Base-by-base conservation (phyloP, 2,329 filamentous ascomycete species). In the Hypoxylon rubiginosum region DNA sequence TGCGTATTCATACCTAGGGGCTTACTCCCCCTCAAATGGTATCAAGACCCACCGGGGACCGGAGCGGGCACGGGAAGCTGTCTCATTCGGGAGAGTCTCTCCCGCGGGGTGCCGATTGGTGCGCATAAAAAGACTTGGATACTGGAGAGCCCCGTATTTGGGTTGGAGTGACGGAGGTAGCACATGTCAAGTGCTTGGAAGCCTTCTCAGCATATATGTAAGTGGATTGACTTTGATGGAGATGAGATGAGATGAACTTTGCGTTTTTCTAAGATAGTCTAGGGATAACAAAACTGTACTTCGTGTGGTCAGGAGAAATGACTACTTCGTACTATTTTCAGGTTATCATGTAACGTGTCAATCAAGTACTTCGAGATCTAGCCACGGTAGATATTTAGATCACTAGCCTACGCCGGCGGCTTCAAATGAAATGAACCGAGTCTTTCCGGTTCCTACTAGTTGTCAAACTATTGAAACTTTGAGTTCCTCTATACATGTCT, bases 31-130 rank as follows among this genome's bases (percentile, higher is more conserved):
- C 58, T 63, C 59, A 60, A 30, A 19, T 17, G 39, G 15, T 48
- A 32, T 59, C 13, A 48, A 45, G 62, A 15, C 43, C 57, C 62
- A 56, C 53, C 59, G 21, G 57, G n/a, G 63, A 57, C 66, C 66
- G 69, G 65, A 62, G 61, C 65, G 69, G 61, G 43, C 21, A 50
- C 58, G 64, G 67, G 55, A 58, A 53, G 61, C 39, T 56, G 45
- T 56, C 58, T 50, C 45, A 66, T 67, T 72, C 70, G 70, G 70
- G 65, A 56, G 66, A 69, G 69, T 72, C 65, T 53, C 46, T 36
- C 32, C 63, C 69, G 67, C 36, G 10, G 34, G 60, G 28, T 17
- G 51, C 64, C 66, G 65, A 72, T 72, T 72, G 70, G 70, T 55
- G 70, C 70, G 70, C 63, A 70, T 70, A 68, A 57, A 21, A 55